Percentiles rank a stretch among this genome's conserved stretches.
These are phyloP conservation scores for Panicum miliaceum DNA, from an alignment of 176 grass and related monocot species.

Conservation along the genomic window DNA sequence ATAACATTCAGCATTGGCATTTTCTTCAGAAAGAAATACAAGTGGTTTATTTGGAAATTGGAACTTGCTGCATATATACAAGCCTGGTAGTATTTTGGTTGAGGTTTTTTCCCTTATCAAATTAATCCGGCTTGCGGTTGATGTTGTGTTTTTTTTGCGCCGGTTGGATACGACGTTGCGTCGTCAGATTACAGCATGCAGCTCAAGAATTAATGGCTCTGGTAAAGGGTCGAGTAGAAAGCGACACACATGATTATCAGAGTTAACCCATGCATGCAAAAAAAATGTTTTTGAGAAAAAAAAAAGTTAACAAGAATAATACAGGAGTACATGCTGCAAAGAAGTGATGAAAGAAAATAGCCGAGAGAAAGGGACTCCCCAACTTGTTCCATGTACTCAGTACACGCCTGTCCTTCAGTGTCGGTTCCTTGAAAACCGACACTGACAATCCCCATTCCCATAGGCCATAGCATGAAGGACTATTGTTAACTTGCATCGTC, in stretches of 20 bases:
- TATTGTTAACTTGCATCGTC: background rate
- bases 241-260: background rate
- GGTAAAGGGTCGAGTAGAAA: conserved; percentile 19
- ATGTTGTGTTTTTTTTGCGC: background rate
- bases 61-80: too few relatives aligned
- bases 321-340: background rate
- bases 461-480: too few relatives aligned
- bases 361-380: background rate
- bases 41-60: too few relatives aligned
- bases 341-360: background rate
- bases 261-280: conserved; percentile 25
- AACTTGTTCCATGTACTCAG: background rate
- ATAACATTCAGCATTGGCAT: background rate
- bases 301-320: background rate
- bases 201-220: conserved; percentile 7
- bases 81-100: too few relatives aligned
- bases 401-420: background rate
- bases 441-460: background rate
- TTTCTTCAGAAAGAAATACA: conserved; percentile 40
- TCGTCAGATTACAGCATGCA: background rate
- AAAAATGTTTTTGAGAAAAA: background rate
- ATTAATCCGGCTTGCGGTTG: background rate
- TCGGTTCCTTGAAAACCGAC: background rate
- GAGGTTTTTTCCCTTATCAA: too few relatives aligned
- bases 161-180: background rate